phyloP scores from a whole-genome alignment of 768 basidiomycete species.

The Boletus tylopilopsis region DNA sequence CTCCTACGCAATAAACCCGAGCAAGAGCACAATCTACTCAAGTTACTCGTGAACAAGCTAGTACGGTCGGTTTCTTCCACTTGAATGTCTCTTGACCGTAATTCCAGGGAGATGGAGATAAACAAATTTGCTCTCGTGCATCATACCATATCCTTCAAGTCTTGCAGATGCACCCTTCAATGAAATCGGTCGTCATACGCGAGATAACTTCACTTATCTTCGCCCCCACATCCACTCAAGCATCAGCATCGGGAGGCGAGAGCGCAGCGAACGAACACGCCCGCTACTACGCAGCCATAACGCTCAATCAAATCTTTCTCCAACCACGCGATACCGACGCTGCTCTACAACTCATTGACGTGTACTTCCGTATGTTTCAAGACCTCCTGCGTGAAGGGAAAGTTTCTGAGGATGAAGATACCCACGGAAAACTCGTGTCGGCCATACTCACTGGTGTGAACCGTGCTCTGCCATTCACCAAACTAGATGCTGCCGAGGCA shows the following conservation, averaged over 20 bases:
- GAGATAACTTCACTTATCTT: constrained; percentile 76
- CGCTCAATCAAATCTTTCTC: constrained; percentile 90
- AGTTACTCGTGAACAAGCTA: constrained; percentile 91
- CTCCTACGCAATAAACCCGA: constrained; percentile 89
- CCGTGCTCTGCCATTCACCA: constrained; percentile 90
- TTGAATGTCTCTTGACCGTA: background rate
- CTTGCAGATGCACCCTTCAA: constrained; percentile 85
- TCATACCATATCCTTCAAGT: constrained; percentile 89
- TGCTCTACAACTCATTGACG: constrained; percentile 73
- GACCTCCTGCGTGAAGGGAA: constrained; percentile 72
- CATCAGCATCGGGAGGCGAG: constrained; percentile 22
- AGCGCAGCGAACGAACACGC: constrained; percentile 60
- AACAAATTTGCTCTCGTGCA: constrained; percentile 81
- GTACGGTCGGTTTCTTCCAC: constrained; percentile 38
- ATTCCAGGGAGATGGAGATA: constrained; percentile 81
- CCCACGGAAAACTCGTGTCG: constrained; percentile 77
- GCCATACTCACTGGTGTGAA: constrained; percentile 94
- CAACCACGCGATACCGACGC: constrained; percentile 63
- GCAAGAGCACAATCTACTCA: constrained; percentile 94
- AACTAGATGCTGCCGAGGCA: constrained; percentile 62
- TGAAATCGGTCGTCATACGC: constrained; percentile 87
- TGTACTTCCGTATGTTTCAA: constrained; percentile 94
- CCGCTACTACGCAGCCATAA: constrained; percentile 89
- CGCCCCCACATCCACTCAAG: constrained; percentile 26
- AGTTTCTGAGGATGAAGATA: constrained; percentile 43